Evolutionary conservation across 257 asterid genomes (phyloP).

Genomic region (Lantana camara): DNA sequence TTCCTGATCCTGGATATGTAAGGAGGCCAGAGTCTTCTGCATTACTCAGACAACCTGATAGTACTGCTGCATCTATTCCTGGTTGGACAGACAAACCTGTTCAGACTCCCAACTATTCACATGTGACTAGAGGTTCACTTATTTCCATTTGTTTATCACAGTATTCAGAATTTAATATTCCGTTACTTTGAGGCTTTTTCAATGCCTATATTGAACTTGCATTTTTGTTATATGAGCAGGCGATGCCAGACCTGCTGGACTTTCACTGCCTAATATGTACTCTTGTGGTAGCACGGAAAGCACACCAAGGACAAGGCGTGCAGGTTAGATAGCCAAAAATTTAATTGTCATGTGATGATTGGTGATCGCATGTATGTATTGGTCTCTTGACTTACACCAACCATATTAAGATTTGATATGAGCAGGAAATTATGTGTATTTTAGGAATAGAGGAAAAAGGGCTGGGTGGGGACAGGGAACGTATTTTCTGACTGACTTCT

Average conservation of each 20-base stretch:
- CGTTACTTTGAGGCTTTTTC: conserved; percentile 15
- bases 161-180: neutral
- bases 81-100: conserved; percentile 63
- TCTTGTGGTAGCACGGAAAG: conserved; percentile 59
- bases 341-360: conserved; percentile 32
- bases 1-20: conserved; percentile 53
- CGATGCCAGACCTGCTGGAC: conserved; percentile 47
- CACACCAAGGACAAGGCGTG: conserved; percentile 56
- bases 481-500: no score
- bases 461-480: neutral
- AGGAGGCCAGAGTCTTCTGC: conserved; percentile 50
- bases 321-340: conserved; percentile 47
- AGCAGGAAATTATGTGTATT: conserved; percentile 6
- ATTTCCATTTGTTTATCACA: neutral
- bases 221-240: conserved; percentile 43
- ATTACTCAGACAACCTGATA: conserved; percentile 40
- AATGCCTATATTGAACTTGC: conserved; percentile 19
- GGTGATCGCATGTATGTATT: conserved; percentile 27
- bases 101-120: conserved; percentile 44
- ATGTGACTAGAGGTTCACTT: conserved; percentile 51
- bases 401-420: conserved; percentile 1
- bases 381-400: neutral
- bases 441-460: neutral
- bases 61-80: conserved; percentile 51
- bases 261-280: conserved; percentile 41